A percentile compares a stretch with the other conserved stretches of the same genome.
Conservation (phyloP, 139 green algal genomes). For the Desmodesmus armatus region DNA sequence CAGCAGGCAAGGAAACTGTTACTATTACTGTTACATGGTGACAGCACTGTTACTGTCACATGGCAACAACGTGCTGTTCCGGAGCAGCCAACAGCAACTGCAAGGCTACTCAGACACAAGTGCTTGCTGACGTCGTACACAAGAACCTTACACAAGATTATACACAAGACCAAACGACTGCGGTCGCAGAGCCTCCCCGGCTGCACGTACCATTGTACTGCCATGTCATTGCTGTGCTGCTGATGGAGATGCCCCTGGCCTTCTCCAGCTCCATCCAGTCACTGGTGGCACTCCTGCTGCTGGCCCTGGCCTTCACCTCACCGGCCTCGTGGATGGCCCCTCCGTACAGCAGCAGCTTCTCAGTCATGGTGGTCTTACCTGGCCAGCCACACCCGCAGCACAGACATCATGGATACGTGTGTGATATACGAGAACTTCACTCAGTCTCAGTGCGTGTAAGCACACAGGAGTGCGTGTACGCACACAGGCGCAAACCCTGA, state of each 20-base stretch:
- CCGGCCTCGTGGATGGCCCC: conserved; percentile 85
- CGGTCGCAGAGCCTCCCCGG: too few relatives aligned
- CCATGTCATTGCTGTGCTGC: conserved; percentile 81
- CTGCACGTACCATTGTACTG: conserved; percentile 64
- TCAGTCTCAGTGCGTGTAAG: too few relatives aligned
- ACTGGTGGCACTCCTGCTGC: conserved; percentile 56
- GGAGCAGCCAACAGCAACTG: background rate
- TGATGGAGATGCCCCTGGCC: conserved; percentile 76
- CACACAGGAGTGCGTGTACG: too few relatives aligned
- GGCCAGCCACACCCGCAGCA: too few relatives aligned
- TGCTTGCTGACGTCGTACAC: background rate
- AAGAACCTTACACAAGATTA: background rate
- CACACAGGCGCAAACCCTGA: too few relatives aligned
- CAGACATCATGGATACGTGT: conserved; percentile 10
- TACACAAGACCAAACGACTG: background rate
- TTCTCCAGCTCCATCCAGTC: conserved; percentile 89
- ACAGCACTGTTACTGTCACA: too few relatives aligned
- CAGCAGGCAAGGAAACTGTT: too few relatives aligned
- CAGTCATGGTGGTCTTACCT: conserved; percentile 69
- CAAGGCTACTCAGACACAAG: background rate
- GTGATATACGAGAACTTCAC: too few relatives aligned
- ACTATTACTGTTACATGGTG: too few relatives aligned
- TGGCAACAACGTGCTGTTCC: too few relatives aligned
- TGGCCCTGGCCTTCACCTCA: conserved; percentile 72
- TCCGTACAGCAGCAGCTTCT: conserved; percentile 84